Percentiles rank a stretch among this genome's conserved stretches.
Conservation (phyloP, 805 yeast genomes). For the Cyberlindnera maritima region DNA sequence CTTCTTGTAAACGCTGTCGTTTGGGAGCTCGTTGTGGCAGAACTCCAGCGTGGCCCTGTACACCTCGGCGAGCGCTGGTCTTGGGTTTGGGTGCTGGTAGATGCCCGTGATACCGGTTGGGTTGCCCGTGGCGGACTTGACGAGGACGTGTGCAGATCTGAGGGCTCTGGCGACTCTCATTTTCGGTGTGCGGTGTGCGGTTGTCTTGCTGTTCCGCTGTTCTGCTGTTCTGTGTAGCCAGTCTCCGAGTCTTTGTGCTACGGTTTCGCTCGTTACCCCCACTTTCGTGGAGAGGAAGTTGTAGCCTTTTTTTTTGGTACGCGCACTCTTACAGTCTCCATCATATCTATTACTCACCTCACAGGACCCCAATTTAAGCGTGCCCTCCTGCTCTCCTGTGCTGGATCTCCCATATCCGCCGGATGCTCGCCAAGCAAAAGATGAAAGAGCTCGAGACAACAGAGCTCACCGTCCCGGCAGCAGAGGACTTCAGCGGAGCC, state of each 20-base stretch:
- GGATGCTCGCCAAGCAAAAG: neutral
- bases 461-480: neutral
- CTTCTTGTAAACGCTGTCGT: slow-evolving; percentile 70
- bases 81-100: slow-evolving; percentile 77
- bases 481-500: slow-evolving; percentile 17
- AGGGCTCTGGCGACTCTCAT: slow-evolving; percentile 36
- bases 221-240: too few relatives aligned
- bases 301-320: too few relatives aligned
- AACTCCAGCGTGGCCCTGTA: slow-evolving; percentile 67
- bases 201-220: neutral
- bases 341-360: too few relatives aligned
- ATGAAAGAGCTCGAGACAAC: neutral
- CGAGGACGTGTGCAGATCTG: slow-evolving; percentile 44
- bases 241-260: too few relatives aligned
- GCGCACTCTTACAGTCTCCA: too few relatives aligned
- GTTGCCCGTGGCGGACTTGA: slow-evolving; percentile 57
- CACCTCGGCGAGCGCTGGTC: slow-evolving; percentile 69
- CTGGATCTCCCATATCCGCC: neutral
- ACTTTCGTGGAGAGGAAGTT: too few relatives aligned
- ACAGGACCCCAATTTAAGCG: too few relatives aligned
- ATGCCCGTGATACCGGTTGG: slow-evolving; percentile 85
- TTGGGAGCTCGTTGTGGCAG: slow-evolving; percentile 61
- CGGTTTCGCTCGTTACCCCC: too few relatives aligned
- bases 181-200: neutral
- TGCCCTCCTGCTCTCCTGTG: too few relatives aligned